Percentiles rank a stretch among this genome's conserved stretches.
phyloP scores from a whole-genome alignment of 2,329 filamentous ascomycete genomes.

The Calonectria multiphialidica region DNA sequence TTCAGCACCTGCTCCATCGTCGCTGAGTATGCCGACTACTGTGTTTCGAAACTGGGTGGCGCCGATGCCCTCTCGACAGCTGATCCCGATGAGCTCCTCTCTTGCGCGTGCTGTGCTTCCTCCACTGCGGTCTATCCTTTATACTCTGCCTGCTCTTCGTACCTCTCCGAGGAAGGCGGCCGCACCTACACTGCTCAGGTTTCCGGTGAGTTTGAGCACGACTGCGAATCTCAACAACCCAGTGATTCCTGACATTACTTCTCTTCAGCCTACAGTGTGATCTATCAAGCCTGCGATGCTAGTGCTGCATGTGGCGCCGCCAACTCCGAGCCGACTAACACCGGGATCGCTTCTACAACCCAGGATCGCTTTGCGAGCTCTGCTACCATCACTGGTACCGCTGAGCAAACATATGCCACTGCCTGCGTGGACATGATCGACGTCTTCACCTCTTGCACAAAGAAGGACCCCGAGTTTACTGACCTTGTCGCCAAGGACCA shows the following conservation, averaged over 20 bases:
- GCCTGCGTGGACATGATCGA: slow-evolving; percentile 44
- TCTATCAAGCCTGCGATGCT: slow-evolving; percentile 41
- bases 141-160: slow-evolving; percentile 46
- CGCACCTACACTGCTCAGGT: slow-evolving; percentile 36
- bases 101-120: slow-evolving; percentile 46
- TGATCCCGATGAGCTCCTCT: slow-evolving; percentile 34
- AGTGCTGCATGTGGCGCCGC: background rate
- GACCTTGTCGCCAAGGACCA: slow-evolving; percentile 41
- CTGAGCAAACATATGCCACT: slow-evolving; percentile 34
- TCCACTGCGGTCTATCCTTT: slow-evolving; percentile 35
- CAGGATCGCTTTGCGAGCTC: slow-evolving; percentile 17
- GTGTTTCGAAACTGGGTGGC: slow-evolving; percentile 41
- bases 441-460: slow-evolving; percentile 43
- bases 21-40: slow-evolving; percentile 35
- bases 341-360: slow-evolving; percentile 10
- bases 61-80: slow-evolving; percentile 37
- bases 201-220: slow-evolving; percentile 34
- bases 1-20: slow-evolving; percentile 41
- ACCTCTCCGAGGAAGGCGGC: slow-evolving; percentile 40
- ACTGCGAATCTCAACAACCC: too few species aligned
- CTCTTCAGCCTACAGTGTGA: slow-evolving; percentile 39
- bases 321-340: slow-evolving; percentile 1
- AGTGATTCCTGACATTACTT: slow-evolving; percentile 17
- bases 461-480: slow-evolving; percentile 40
- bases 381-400: slow-evolving; percentile 28